Base-by-base conservation (phyloP, 2,329 filamentous ascomycete genomes). In the Ustilaginoidea virens region DNA sequence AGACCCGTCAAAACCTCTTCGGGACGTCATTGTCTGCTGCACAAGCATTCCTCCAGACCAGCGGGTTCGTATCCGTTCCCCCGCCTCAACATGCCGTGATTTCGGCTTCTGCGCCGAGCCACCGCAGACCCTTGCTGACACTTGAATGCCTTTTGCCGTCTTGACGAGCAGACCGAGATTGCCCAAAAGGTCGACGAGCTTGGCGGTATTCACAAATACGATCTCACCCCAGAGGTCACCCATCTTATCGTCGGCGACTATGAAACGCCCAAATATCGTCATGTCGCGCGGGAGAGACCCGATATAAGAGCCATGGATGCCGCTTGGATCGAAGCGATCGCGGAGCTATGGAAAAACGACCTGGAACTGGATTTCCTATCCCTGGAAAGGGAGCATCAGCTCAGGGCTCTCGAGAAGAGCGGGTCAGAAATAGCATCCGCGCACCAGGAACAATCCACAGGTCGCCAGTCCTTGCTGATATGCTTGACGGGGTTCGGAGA, bases 181-280 rank as follows among this genome's bases (percentile, higher is more conserved):
- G 70, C 69, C 11, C 54, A 63, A 27, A 70, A 74, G 35, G 80
- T 80, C 12, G 55, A 63, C 37, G 73, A 93, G 47, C 83, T 98
- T 62, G 90, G 90, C 39, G 90, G 86, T 28, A 55, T 69, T 35
- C 80, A 92, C 63, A 85, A 80, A 44, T 79, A 85, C 52, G 86
- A 98, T 51, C 71, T 98, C 25, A 96, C 86, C n/a, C 81, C 80
- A 32, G 83, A 94, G 51, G 83, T 92, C 27, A 96, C 90, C 5
- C 90, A 98, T 58, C 73, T 98, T 26, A 69, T 98, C 37, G 82
- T 93, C 36, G 90, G 86, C 49, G 76, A 80, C 44, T 80, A 83
- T 44, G 72, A 87, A 48, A 96, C 87, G 1, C 73, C 80, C 28
- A 98, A 98, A 53, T 98, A 98, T 56, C 79, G 76, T 51, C 93